These are phyloP conservation scores for Magnolia kwangsiensis DNA, from an alignment of 164 flowering plant genomes.

Conservation along the genomic window DNA sequence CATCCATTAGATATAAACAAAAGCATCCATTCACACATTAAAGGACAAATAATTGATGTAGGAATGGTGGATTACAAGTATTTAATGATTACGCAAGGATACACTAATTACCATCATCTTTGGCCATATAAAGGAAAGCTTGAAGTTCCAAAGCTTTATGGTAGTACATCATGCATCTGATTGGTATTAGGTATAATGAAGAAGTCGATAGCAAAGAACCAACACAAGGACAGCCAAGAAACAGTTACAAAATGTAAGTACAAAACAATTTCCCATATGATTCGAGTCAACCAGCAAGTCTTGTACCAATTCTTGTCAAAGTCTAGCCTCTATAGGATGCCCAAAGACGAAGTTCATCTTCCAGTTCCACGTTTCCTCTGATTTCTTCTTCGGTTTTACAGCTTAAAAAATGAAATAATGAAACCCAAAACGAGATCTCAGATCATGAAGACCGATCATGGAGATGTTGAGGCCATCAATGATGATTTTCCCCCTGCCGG, in stretches of 20 bases:
- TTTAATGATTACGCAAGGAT: not conserved
- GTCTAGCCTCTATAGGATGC: slow-evolving; percentile 98
- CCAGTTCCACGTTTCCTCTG: slow-evolving; percentile 40
- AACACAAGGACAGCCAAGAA: not conserved
- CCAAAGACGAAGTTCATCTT: slow-evolving; percentile 87
- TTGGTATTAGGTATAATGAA: slow-evolving; percentile 43
- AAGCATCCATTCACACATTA: not conserved
- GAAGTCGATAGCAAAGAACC: not conserved
- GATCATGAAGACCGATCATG: slow-evolving; percentile 66
- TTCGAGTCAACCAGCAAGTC: not conserved
- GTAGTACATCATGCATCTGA: slow-evolving; percentile 99
- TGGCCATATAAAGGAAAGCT: slow-evolving; percentile 97
- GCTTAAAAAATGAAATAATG: too few relatives aligned
- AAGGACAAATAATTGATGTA: not conserved
- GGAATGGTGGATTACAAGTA: not conserved
- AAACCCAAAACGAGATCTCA: slow-evolving; percentile 49
- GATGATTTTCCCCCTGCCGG: slow-evolving; percentile 51
- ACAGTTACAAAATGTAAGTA: not conserved
- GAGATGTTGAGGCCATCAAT: slow-evolving; percentile 58
- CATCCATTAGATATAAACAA: slow-evolving; percentile 55
- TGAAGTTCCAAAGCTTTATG: slow-evolving; percentile 96
- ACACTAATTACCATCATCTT: slow-evolving; percentile 56
- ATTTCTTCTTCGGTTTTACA: slow-evolving; percentile 58
- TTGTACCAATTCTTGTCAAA: slow-evolving; percentile 81
- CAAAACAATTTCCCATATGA: not conserved